These are phyloP conservation scores for Sarocladium strictum DNA, from an alignment of 2,329 filamentous ascomycete genomes.

Conservation along the genomic window DNA sequence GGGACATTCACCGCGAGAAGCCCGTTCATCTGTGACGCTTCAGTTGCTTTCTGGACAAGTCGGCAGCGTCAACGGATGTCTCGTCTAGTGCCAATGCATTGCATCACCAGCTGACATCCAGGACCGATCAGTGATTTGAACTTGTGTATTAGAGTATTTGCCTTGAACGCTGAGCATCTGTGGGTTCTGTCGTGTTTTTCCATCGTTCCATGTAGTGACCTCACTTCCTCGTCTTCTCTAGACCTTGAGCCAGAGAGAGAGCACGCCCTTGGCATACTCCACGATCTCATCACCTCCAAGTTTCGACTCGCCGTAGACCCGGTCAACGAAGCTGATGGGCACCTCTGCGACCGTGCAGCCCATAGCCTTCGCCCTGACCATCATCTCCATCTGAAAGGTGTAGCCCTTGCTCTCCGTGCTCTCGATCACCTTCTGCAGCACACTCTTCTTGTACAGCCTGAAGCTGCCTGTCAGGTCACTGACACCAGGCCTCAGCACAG, in stretches of 20 bases:
- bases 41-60: no score
- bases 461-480: slow-evolving; percentile 95
- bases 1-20: no score
- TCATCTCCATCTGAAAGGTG: slow-evolving; percentile 99
- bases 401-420: slow-evolving; percentile 95
- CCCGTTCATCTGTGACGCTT: no score
- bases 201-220: background rate
- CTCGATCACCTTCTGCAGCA: slow-evolving; percentile 83
- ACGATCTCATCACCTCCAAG: slow-evolving; percentile 93
- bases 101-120: no score
- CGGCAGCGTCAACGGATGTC: no score
- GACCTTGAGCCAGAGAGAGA: slow-evolving; percentile 73
- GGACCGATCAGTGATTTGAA: no score
- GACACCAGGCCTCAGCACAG: slow-evolving; percentile 84
- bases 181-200: no score
- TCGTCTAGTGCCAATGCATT: no score
- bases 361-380: slow-evolving; percentile 95
- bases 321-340: slow-evolving; percentile 92
- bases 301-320: slow-evolving; percentile 79
- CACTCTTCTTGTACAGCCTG: slow-evolving; percentile 84
- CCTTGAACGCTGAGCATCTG: no score
- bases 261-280: slow-evolving; percentile 85
- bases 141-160: no score
- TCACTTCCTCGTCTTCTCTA: no score
- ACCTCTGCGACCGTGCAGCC: slow-evolving; percentile 91